Base-by-base conservation (phyloP, 2,329 filamentous ascomycete species). In the Orbilia quercus region DNA sequence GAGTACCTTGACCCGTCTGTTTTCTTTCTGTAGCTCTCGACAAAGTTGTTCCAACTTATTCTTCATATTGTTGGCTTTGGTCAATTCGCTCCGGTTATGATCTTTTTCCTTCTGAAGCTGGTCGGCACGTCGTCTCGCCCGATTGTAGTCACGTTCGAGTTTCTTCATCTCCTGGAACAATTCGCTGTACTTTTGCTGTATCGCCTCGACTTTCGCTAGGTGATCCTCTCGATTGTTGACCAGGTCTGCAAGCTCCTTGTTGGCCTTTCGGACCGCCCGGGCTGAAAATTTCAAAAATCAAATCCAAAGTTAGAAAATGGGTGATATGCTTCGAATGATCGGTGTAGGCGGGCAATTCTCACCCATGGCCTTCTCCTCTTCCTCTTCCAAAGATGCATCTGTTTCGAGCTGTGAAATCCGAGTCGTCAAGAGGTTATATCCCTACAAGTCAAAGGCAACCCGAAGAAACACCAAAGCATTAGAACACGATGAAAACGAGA, bases 31-130 rank as follows among this genome's bases (percentile, higher is more conserved):
- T 63, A 99, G 85, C 81, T 99, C 95, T 65, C 95, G 86, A 78
- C 93, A 97, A 31, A 99, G 84, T 80, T 98, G 99, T 82, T 99
- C 95, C 48, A 99, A 84, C 82, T 98, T 98, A 80, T 98, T 93
- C 81, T 96, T 97, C 79, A 98, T 87, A 0, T 89, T 90, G 18
- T 91, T 89, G 20, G 93, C 94, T 82, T 96, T 96, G 82, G 88
- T 94, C 64, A 96, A 84, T 80, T 99, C 95, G 50, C 89, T 90
- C 77, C 92, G 88, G 66, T 90, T 90, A 76, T 91, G 89, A 80
- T 99, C 95, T 81, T 96, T 96, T 79, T 99, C 95, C 80, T 98
- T 99, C 81, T 99, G 95, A 63, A 99, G 82, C 79, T 92, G 90
- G 80, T 99, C 95, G 23, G 91, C 91, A 22, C 92, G 90, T 81